Base-by-base conservation (phyloP, 2,329 filamentous ascomycete genomes). In the Anisogramma anomala region DNA sequence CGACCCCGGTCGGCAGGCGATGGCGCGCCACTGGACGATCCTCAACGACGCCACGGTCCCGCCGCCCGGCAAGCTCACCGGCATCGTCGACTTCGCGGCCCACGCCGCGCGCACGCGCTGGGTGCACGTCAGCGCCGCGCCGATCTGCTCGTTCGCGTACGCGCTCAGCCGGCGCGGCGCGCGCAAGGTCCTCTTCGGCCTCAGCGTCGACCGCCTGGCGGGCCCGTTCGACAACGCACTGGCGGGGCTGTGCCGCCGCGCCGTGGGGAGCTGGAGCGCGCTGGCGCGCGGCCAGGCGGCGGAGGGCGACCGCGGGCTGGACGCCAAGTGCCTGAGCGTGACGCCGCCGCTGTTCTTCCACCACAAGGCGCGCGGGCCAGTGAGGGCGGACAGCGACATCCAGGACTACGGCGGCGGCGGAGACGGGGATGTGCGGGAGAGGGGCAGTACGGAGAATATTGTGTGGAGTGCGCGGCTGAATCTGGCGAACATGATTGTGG, bases 121-220 rank as follows among this genome's bases (percentile, higher is more conserved):
- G n/a, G 56, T 62, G 6, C 57, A 60, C 42, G 44, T 58, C 7
- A 57, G 57, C 2, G 54, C 54, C 6, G 58, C 56, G 15, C 59
- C 57, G 23, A 55, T 64, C 27, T 67, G 63, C 52, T 59, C 58
- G 4, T 59, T 59, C 33, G 56, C 56, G 23, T 59, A 60, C 36
- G 57, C 54, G 10, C 52, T 60, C 44, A 55, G 34, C 49, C 56
- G 31, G 30, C 41, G 34, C 30, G 45, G 45, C 10, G 41, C 45
- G 6, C 45, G 49, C 17, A 56, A 58, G 39, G 52, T 56, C 3
- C 47, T 58, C 7, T 49, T 50, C 30, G 52, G 53, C 38, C 45
- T 58, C 8, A 54, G 52, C 6, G 52, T 58, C 13, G 55, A 60
- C 45, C 52, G 53, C 22, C 48, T 58, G 2, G 39, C 36, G 0